A percentile compares a stretch with the other conserved stretches of the same genome.
These are phyloP conservation scores for Pinus albicaulis DNA, from an alignment of 75 land plant species.

Conservation along the genomic window DNA sequence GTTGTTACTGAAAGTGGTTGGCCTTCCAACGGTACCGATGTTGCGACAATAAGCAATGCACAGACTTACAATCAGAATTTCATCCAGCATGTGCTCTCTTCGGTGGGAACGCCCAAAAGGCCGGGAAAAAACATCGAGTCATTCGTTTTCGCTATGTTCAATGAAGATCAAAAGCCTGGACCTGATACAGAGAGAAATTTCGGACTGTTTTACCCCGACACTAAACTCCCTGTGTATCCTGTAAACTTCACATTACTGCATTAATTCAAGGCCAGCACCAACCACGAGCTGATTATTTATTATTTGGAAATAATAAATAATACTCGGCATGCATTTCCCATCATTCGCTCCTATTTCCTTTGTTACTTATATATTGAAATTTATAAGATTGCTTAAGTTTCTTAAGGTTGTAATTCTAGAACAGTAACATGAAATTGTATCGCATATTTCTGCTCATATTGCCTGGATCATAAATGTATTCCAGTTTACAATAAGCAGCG, in stretches of 20 bases:
- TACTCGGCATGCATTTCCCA: too few relatives aligned
- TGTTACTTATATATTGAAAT: too few relatives aligned
- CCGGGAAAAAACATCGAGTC: conserved; percentile 11
- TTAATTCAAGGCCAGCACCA: background rate
- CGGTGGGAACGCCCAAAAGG: conserved; percentile 22
- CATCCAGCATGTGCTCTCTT: conserved; percentile 18
- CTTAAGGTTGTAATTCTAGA: too few relatives aligned
- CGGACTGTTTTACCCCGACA: conserved; percentile 18
- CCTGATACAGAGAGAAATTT: conserved; percentile 11
- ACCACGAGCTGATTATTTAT: too few relatives aligned
- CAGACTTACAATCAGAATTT: conserved; percentile 36
- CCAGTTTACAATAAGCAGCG: too few relatives aligned
- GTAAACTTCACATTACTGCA: background rate
- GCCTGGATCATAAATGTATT: too few relatives aligned
- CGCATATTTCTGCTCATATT: too few relatives aligned
- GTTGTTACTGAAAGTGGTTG: conserved; percentile 52
- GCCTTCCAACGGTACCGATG: conserved; percentile 26
- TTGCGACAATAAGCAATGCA: conserved; percentile 35
- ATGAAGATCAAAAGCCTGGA: conserved; percentile 22
- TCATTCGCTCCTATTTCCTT: too few relatives aligned
- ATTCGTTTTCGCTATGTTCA: conserved; percentile 24
- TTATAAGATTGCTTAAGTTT: too few relatives aligned
- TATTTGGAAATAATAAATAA: too few relatives aligned
- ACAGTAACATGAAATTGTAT: too few relatives aligned
- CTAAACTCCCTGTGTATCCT: conserved; percentile 10